Evolutionary conservation across 257 asterid species (phyloP).

Genomic region (Henckelia pumila): DNA sequence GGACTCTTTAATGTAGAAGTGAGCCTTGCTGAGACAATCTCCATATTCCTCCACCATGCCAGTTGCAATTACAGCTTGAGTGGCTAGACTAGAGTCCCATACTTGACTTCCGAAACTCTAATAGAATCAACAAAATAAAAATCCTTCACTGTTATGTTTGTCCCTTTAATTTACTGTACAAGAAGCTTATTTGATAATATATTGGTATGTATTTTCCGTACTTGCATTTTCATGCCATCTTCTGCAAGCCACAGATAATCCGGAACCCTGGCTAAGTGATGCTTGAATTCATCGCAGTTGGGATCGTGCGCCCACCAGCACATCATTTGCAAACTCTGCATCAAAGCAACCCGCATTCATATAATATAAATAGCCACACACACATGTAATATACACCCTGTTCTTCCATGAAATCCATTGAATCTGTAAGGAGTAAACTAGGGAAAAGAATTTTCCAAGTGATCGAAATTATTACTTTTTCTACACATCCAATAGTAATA

Average conservation of each 20-base stretch:
- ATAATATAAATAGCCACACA: too few relatives aligned
- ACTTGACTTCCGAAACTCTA: constrained; percentile 80
- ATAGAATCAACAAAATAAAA: not conserved
- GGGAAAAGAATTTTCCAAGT: too few relatives aligned
- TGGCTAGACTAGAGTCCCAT: constrained; percentile 69
- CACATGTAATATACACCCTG: not conserved
- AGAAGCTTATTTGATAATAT: not conserved
- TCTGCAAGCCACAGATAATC: constrained; percentile 86
- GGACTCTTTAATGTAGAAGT: constrained; percentile 70
- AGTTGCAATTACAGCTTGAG: constrained; percentile 66
- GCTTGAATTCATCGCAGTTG: constrained; percentile 56
- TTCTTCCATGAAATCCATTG: not conserved
- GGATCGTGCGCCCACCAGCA: constrained; percentile 85
- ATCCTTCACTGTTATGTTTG: not conserved
- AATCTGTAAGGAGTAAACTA: not conserved
- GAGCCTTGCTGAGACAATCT: constrained; percentile 64
- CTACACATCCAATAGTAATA: constrained; percentile 58
- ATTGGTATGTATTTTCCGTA: not conserved
- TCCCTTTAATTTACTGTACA: not conserved
- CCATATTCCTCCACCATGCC: constrained; percentile 84
- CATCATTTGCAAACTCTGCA: constrained; percentile 80
- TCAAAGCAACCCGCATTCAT: not conserved
- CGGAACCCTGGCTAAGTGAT: constrained; percentile 73
- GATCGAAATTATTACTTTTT: constrained; percentile 34
- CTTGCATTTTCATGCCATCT: constrained; percentile 94